Base-by-base conservation (phyloP, 2,329 filamentous ascomycete genomes). In the Periconia sp. region DNA sequence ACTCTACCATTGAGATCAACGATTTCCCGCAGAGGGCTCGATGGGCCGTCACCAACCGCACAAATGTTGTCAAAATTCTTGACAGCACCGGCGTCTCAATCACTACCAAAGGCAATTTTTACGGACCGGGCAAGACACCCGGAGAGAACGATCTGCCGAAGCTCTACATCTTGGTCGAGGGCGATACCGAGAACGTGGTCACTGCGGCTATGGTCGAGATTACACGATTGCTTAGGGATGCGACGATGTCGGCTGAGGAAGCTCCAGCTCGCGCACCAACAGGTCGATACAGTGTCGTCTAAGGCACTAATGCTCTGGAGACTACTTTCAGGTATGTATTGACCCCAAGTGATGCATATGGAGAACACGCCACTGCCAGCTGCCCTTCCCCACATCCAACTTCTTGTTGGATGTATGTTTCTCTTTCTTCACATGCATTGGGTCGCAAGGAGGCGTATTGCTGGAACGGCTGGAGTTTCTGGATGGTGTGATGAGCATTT, bases 21-120 rank as follows among this genome's bases (percentile, higher is more conserved):
- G 94, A 99, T 73, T 97, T 97, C 72, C 94, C 94, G 23, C 94
- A 99, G 70, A 97, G 96, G 78, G 94, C 94, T 52, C 84, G 94
- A 59, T 99, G 94, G 94, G 92, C 91, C 9, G 94, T 99, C 74
- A 99, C 94, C 26, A 99, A 99, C 70, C 85, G 94, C 54, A 97
- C 94, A 24, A 99, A 99, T 63, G 94, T 99, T 43, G 92, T 92
- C 57, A 99, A 97, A 78, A 96, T 99, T 58, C 80, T 99, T 53
- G 94, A 99, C 65, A 83, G 89, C 8, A 96, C 92, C 0, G 92
- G 91, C 28, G 95, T 92, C 1, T 96, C 90, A 5, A 99, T 99
- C 68, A 99, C 94, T 0, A 96, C 91, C 31, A 99, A 99, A 76
- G 94, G 94, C 55, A 94, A 81, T 48, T 97, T 90, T 70, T 97